Evolutionary conservation across 805 yeast species (phyloP).

Genomic region (Pichia nanzhaoensis): DNA sequence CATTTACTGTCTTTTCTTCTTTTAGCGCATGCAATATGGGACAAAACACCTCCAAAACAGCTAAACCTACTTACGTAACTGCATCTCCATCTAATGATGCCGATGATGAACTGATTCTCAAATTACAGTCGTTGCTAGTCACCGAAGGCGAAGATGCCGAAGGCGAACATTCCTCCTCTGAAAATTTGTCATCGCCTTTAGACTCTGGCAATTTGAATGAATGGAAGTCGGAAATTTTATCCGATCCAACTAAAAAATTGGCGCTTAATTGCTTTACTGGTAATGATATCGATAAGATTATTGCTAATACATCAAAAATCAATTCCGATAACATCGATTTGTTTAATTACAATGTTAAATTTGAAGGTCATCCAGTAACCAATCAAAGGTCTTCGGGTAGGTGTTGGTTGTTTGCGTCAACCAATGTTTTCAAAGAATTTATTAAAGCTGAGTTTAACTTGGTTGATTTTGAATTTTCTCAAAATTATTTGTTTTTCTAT

Average conservation of each 20-base stretch:
- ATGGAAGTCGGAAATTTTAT: slow-evolving; percentile 42
- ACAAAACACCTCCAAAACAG: slow-evolving; percentile 1
- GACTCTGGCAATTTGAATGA: slow-evolving; percentile 27
- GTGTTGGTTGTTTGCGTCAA: slow-evolving; percentile 87
- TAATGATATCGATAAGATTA: slow-evolving; percentile 37
- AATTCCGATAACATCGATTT: slow-evolving; percentile 30
- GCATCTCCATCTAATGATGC: slow-evolving; percentile 11
- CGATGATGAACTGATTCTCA: slow-evolving; percentile 28
- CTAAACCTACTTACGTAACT: slow-evolving; percentile 5
- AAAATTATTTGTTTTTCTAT: slow-evolving; percentile 72
- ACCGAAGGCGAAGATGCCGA: background rate
- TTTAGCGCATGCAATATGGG: background rate
- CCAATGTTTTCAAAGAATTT: slow-evolving; percentile 65
- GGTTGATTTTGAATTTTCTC: slow-evolving; percentile 70
- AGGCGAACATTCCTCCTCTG: background rate
- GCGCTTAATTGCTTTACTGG: slow-evolving; percentile 50
- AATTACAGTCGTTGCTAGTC: slow-evolving; percentile 23
- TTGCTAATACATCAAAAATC: slow-evolving; percentile 31
- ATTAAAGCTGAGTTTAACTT: slow-evolving; percentile 58
- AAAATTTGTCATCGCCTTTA: too few relatives aligned
- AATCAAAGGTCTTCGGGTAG: slow-evolving; percentile 76
- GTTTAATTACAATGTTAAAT: slow-evolving; percentile 39
- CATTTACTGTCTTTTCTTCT: background rate
- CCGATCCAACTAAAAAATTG: slow-evolving; percentile 44
- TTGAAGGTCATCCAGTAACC: slow-evolving; percentile 59